Base-by-base conservation (phyloP, 345 rosid genomes). In the Heritiera fomes region DNA sequence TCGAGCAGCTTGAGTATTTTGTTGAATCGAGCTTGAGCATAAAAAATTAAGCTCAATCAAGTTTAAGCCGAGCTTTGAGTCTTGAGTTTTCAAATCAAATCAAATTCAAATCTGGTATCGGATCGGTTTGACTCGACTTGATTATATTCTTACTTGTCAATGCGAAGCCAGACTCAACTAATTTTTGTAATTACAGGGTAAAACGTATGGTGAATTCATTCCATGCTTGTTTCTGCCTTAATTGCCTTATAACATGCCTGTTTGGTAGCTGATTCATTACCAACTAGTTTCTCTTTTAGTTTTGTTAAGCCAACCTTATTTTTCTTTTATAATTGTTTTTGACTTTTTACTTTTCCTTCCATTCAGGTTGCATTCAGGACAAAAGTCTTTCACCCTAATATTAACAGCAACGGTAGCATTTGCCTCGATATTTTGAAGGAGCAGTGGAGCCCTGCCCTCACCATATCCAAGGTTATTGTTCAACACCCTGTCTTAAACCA, bases 361-460 rank as follows among this genome's bases (percentile, higher is more conserved):
- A 38, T 56, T 58, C 77, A 94, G 98, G 98, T 94, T 78, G 96
- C 98, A 41, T 94, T 94, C 85, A 89, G 97, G 83, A 94, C 98
- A 4, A 94, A 94, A 89, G 97, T 94, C 28, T 94, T 94, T 73
- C 98, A 92, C 63, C 98, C 98, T 59, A 94, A 94, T 80, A 92
- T 94, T 32, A 94, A 94, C 82, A 94, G 98, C 93, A 94, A 94
- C 5, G 98, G 97, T 23, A 94, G 97, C 91, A 94, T 92, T 84
- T 94, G 98, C 88, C 93, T 94, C 30, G 98, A 94, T 79, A 94
- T 94, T 82, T 90, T 92, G 96, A 94, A 94, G 91, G 98, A 94
- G 80, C 98, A 94, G 83, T 94, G 98, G 98, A 94, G 98, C 83
- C 98, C 98, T 73, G 97, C 98, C 20, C 85, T 94, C 65, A 94